A percentile compares a stretch with the other conserved stretches of the same genome.
These are phyloP conservation scores for Jamesozyma spencerorum DNA, from an alignment of 805 yeast genomes.

Conservation along the genomic window DNA sequence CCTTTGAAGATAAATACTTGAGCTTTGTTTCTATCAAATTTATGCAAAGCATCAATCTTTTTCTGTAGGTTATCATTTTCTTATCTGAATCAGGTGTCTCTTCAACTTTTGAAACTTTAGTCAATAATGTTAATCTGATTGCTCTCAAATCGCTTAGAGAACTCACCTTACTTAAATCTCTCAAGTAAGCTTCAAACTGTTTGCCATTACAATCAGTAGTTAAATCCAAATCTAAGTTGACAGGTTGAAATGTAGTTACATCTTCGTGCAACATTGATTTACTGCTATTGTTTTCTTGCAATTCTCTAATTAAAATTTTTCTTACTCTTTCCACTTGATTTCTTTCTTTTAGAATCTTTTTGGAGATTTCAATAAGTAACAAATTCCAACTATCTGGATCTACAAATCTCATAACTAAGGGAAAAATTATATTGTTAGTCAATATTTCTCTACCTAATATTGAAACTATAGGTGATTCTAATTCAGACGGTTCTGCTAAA, in stretches of 20 bases:
- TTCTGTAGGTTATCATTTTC: slow-evolving; percentile 6
- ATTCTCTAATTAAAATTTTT: slow-evolving; percentile 59
- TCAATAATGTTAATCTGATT: slow-evolving; percentile 12
- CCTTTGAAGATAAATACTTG: slow-evolving; percentile 3
- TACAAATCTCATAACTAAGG: slow-evolving; percentile 41
- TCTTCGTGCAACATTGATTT: neutral
- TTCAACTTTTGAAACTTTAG: slow-evolving; percentile 13
- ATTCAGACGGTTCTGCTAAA: slow-evolving; percentile 38
- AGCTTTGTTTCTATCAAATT: slow-evolving; percentile 23
- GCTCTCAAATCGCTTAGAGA: slow-evolving; percentile 13
- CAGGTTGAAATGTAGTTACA: neutral
- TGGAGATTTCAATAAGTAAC: slow-evolving; percentile 47
- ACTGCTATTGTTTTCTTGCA: slow-evolving; percentile 21
- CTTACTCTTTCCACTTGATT: slow-evolving; percentile 65
- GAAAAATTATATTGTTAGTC: slow-evolving; percentile 46
- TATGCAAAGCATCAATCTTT: slow-evolving; percentile 17
- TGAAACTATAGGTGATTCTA: slow-evolving; percentile 38
- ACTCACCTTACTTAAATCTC: slow-evolving; percentile 14
- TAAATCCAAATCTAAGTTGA: slow-evolving; percentile 8
- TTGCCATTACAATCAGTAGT: slow-evolving; percentile 8
- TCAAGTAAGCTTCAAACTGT: slow-evolving; percentile 23
- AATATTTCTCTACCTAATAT: slow-evolving; percentile 55
- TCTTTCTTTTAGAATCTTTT: slow-evolving; percentile 60
- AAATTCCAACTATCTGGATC: slow-evolving; percentile 77
- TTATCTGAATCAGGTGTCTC: slow-evolving; percentile 1